Percentiles rank a stretch among this genome's conserved stretches.
These are phyloP conservation scores for Argentina anserina DNA, from an alignment of 306 rosid species.

Conservation along the genomic window DNA sequence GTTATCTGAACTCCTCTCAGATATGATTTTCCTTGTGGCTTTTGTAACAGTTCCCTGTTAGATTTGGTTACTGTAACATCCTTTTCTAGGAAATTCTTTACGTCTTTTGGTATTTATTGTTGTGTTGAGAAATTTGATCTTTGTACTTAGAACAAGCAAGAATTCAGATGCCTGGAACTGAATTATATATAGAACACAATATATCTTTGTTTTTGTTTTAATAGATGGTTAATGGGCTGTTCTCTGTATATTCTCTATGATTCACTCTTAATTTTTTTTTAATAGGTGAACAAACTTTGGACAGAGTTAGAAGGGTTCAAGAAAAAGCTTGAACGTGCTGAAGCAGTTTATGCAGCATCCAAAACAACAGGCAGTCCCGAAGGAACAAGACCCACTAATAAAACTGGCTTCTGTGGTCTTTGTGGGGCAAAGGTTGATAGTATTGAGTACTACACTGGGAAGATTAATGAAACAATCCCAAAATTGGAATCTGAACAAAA, in stretches of 20 bases:
- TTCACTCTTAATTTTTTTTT: constrained; percentile 13
- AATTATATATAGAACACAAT: neutral
- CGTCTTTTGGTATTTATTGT: neutral
- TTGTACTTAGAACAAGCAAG: neutral
- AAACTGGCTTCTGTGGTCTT: constrained; percentile 74
- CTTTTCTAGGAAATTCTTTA: neutral
- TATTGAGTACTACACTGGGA: constrained; percentile 55
- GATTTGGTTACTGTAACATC: neutral
- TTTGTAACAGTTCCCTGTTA: neutral
- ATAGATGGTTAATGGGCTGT: neutral
- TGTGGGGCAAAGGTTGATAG: constrained; percentile 74
- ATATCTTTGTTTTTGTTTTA: neutral
- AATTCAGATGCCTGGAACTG: constrained; percentile 1
- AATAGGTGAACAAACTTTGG: constrained; percentile 73
- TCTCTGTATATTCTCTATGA: constrained; percentile 3
- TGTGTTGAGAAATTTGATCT: neutral
- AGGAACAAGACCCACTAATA: constrained; percentile 74
- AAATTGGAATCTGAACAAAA: constrained; percentile 83
- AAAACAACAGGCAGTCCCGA: constrained; percentile 59
- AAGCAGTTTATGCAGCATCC: constrained; percentile 53
- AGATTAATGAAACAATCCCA: constrained; percentile 48
- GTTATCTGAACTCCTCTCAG: neutral
- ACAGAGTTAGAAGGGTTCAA: constrained; percentile 56
- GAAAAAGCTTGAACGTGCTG: constrained; percentile 74
- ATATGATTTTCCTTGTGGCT: neutral